Evolutionary conservation across 2,329 filamentous ascomycete species (phyloP), one percentile per base, ranked within the genome.

Genomic region (Ambrosiella xylebori): DNA sequence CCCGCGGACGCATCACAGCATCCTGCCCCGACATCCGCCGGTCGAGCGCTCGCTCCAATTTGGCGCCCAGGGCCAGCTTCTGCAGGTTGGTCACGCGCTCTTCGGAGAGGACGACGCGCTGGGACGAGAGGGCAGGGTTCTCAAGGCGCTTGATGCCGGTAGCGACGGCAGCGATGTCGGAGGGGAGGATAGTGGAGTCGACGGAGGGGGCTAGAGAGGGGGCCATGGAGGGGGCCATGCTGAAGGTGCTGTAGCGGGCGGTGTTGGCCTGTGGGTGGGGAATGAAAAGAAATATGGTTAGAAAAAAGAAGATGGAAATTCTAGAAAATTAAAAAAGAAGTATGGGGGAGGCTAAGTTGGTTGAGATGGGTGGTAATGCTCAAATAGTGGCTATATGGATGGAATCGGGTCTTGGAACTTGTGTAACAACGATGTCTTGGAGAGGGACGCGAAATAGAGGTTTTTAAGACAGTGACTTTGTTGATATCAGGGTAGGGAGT

Each of bases 21-120:
- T 96, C 90, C 71, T 96, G 90, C 64, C 86, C 74, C 36, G 80
- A 85, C 89, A 95, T 93, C 66, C 90, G 81, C 63, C 89, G 79
- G 64, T 85, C 85, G 58, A 96, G 80, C 19, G 90, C 89, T 61
- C 90, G 82, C 69, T 95, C 89, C 45, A 95, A 80, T 73, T 95
- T 95, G 61, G 89, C 89, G 53, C 89, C 86, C 56, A 95, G 79
- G 41, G 89, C 89, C 60, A 95, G 78, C 73, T 94, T 94, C 74
- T 82, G 84, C 70, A 95, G 76, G 68, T 85, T 84, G 65, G 88
- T 86, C 17, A 78, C 81, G 76, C 95, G 94, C 70, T 91, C 82
- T 62, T 85, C 80, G 68, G 76, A 85, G 62, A 88, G 79, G 57
- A 80, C 75, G 66, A 90, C 90, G 64, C 90, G 85, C 74, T 96